These are phyloP conservation scores for Stemphylium lycopersici DNA, from an alignment of 2,329 filamentous ascomycete genomes.

Conservation along the genomic window DNA sequence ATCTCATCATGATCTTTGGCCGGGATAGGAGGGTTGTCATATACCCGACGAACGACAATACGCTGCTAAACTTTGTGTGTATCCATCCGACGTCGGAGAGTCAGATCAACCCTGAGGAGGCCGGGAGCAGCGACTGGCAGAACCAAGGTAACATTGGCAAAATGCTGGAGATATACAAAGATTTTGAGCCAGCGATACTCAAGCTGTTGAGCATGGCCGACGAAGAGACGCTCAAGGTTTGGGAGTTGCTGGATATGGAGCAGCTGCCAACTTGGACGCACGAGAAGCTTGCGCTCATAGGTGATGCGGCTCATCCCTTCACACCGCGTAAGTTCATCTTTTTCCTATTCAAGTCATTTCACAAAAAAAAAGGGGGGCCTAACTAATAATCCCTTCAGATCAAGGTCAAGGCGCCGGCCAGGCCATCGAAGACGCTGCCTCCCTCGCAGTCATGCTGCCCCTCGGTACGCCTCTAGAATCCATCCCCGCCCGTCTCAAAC, in stretches of 20 bases:
- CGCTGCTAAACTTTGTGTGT: constrained; percentile 54
- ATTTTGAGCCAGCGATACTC: constrained; percentile 45
- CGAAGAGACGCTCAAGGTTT: constrained; percentile 45
- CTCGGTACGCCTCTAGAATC: constrained; percentile 52
- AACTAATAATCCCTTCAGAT: constrained; percentile 37
- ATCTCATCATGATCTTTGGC: constrained; percentile 54
- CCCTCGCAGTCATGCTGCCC: constrained; percentile 63
- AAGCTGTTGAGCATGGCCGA: constrained; percentile 50
- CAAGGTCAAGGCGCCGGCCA: constrained; percentile 67
- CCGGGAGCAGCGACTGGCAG: constrained; percentile 42
- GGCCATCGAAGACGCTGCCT: constrained; percentile 71
- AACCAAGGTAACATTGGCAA: constrained; percentile 44
- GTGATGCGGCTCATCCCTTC: constrained; percentile 73
- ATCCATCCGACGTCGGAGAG: constrained; percentile 50
- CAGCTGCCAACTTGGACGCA: constrained; percentile 62
- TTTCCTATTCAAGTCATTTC: not conserved
- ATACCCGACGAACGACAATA: constrained; percentile 56
- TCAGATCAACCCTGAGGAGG: constrained; percentile 19
- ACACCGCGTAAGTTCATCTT: constrained; percentile 57
- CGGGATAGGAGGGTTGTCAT: constrained; percentile 54
- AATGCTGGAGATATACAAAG: constrained; percentile 50
- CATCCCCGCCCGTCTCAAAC: constrained; percentile 60
- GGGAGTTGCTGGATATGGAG: constrained; percentile 62
- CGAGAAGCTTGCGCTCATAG: constrained; percentile 62
- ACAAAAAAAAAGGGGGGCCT: too few species aligned